Base-by-base conservation (phyloP, 768 basidiomycete species). In the Trametopsis cervina region DNA sequence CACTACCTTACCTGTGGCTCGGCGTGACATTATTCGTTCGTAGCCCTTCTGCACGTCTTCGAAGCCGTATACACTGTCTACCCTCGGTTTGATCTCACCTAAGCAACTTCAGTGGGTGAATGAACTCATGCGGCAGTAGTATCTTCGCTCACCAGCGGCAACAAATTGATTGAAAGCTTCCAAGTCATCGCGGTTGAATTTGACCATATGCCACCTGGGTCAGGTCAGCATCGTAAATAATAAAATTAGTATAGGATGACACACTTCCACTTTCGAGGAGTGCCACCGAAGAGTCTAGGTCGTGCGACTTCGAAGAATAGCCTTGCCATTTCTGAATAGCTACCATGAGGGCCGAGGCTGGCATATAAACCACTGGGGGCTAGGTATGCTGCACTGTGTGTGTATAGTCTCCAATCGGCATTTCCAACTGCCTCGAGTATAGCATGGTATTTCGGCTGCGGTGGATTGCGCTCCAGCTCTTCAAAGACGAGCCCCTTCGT, bases 1-100 rank as follows among this genome's bases (percentile, higher is more conserved):
- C 2, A 86, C 69, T 2, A 89, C 72, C 60, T 87, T 87, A 0
- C 87, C 87, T 3, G 69, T 74, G 1, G 81, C 78, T n/a, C 76
- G 68, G 4, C 67, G 61, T 0, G 75, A 72, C 72, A 80, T 68
- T 7, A 84, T 59, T 43, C 71, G 68, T 11, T 82, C 80, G 58
- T 83, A 89, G 0, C 84, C 87, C 47, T 75, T 64, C 43, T 75
- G 59, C 2, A 63, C 76, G 5, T 84, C 77, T 26, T 76, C 69
- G 43, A 86, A 84, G 3, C 60, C 63, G 47, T 68, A 74, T 0
- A 78, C 74, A 0, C 79, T 81, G 59, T 88, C 85, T 4, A 87
- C 69, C 0, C 72, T 55, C 0, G 78, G 69, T 50, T 71, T 76
- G 9, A 86, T 57, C 47, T 70, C 70, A 17, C 76, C 76, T 80